These are phyloP conservation scores for Sclerotinia glacialis DNA, from an alignment of 2,329 filamentous ascomycete genomes.

Conservation along the genomic window DNA sequence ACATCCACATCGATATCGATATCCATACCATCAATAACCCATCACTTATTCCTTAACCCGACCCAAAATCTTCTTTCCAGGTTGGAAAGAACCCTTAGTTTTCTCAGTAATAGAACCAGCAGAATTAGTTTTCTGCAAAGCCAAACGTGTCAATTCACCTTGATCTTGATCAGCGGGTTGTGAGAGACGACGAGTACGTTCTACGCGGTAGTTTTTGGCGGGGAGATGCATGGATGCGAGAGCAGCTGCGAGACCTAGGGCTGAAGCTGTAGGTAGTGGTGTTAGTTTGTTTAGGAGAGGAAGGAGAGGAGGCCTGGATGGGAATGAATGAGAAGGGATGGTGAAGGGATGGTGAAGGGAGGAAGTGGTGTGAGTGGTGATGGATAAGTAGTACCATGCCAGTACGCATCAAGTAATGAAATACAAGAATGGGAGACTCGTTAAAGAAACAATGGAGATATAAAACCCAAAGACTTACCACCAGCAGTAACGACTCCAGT, in stretches of 20 bases:
- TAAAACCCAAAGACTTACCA: constrained; percentile 11
- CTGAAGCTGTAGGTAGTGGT: constrained; percentile 2
- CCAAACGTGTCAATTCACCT: constrained; percentile 10
- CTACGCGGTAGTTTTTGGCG: constrained; percentile 18
- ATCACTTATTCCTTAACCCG: constrained; percentile 8
- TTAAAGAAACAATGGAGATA: background rate
- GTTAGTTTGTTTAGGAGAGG: background rate
- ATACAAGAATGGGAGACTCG: background rate
- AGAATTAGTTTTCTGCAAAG: constrained; percentile 18
- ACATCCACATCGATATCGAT: background rate
- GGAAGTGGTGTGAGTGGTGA: background rate
- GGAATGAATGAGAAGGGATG: background rate
- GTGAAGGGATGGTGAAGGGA: background rate
- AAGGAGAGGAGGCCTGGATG: background rate
- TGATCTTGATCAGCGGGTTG: constrained; percentile 12
- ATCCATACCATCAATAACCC: background rate
- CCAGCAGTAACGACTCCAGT: constrained; percentile 20
- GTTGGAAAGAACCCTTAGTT: background rate
- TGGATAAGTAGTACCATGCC: background rate
- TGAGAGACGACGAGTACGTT: constrained; percentile 17
- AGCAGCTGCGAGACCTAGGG: constrained; percentile 17
- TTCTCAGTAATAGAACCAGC: background rate
- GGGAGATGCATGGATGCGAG: constrained; percentile 21
- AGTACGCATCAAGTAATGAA: background rate
- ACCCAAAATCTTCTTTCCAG: constrained; percentile 17